Percentiles rank a stretch among this genome's conserved stretches.
Evolutionary conservation across 768 basidiomycete species (phyloP).

Genomic region (Mycena indigotica): DNA sequence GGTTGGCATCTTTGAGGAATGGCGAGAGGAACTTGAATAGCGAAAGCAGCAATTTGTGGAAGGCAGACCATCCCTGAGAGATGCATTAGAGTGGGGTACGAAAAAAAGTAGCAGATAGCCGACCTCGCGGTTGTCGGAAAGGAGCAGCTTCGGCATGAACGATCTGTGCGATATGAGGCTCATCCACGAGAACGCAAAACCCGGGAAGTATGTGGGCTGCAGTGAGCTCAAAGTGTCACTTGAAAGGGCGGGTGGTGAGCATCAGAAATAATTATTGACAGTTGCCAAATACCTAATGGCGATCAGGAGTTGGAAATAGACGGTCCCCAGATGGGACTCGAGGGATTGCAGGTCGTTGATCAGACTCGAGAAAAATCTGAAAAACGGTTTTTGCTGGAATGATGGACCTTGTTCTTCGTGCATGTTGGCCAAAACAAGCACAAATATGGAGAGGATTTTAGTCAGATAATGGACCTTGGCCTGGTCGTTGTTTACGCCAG

Average conservation of each 20-base stretch:
- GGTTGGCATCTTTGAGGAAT: constrained; percentile 81
- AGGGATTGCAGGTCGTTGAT: constrained; percentile 89
- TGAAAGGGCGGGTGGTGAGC: constrained; percentile 20
- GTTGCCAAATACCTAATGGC: constrained; percentile 70
- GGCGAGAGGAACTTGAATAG: constrained; percentile 94
- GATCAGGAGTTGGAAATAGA: constrained; percentile 86
- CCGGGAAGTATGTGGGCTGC: constrained; percentile 95
- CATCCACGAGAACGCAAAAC: constrained; percentile 99
- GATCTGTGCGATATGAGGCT: constrained; percentile 92
- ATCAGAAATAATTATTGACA: not conserved
- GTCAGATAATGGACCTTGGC: constrained; percentile 96
- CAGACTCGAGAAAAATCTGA: constrained; percentile 96
- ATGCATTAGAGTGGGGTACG: constrained; percentile 12
- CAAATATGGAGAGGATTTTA: constrained; percentile 96
- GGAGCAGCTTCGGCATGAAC: constrained; percentile 95
- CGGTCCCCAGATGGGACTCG: constrained; percentile 81
- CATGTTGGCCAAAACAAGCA: constrained; percentile 90
- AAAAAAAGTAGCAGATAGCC: constrained; percentile 6
- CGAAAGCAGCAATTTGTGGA: constrained; percentile 91
- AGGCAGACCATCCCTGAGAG: constrained; percentile 86
- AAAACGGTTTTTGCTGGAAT: constrained; percentile 98
- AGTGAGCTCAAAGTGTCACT: constrained; percentile 96
- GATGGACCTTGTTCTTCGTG: constrained; percentile 91
- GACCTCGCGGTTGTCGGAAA: constrained; percentile 88
- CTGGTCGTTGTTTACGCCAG: constrained; percentile 88